These are phyloP conservation scores for Clavispora carvajalis DNA, from an alignment of 805 yeast species.

Conservation along the genomic window DNA sequence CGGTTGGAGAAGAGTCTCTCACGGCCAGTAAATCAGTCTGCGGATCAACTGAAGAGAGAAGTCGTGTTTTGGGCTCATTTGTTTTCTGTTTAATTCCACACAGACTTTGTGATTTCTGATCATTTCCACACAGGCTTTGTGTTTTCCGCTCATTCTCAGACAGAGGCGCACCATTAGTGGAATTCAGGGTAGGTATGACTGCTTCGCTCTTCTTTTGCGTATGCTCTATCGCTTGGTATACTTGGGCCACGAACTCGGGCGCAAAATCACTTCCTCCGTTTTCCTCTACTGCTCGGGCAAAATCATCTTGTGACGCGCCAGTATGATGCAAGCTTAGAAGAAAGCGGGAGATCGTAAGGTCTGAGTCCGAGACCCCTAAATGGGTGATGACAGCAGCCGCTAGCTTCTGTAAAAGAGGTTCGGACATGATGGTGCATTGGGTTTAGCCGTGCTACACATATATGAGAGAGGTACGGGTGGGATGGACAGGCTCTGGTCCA, in stretches of 20 bases:
- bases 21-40: no score
- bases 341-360: slow-evolving; percentile 23
- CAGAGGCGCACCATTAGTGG: no score
- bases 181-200: no score
- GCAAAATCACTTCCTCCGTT: slow-evolving; percentile 42
- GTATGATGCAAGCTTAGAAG: slow-evolving; percentile 21
- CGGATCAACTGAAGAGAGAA: no score
- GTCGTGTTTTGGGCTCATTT: no score
- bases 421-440: background rate
- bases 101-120: no score
- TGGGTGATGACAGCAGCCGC: slow-evolving; percentile 8
- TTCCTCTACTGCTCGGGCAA: slow-evolving; percentile 17
- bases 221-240: slow-evolving; percentile 5
- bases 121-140: no score
- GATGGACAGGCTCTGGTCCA: background rate
- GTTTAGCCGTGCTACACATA: background rate
- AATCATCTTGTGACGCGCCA: slow-evolving; percentile 7
- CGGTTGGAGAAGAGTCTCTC: no score
- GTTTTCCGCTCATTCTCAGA: no score
- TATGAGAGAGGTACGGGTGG: background rate
- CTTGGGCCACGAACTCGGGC: slow-evolving; percentile 20
- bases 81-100: no score
- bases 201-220: background rate
- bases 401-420: slow-evolving; percentile 2
- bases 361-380: slow-evolving; percentile 12